Evolutionary conservation across 2,329 filamentous ascomycete species (phyloP), one percentile per base, ranked within the genome.

Genomic region (Metarhizium brunneum): DNA sequence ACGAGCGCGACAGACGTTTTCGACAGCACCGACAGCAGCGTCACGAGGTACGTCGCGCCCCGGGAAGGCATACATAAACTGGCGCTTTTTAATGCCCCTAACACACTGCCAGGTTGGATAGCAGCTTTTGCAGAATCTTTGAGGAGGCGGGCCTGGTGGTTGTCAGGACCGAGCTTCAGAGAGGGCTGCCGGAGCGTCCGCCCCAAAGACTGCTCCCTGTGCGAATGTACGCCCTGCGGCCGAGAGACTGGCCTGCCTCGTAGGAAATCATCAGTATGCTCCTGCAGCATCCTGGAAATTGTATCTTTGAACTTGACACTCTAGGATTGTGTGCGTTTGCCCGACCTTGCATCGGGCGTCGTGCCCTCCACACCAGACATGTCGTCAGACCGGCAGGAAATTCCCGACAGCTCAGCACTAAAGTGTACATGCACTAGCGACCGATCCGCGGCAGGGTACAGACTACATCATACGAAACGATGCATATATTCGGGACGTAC

Each of bases 1-100:
- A 77, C 73, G 60, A 79, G 69, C 35, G 72, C 71, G 0, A 67
- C 73, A 36, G 90, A 96, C 67, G 72, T 87, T 25, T 95, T 86
- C 66, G 90, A 95, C 66, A 81, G 84, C 6, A 66, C 78, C 57
- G 90, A 96, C 65, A 89, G 83, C 63, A 87, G 84, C 63, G 86
- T 96, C 2, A 95, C 89, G 2, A 80, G 80, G 81, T 82, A 60
- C 54, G 68, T 67, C 16, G 8, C 16, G 8, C 2, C 42, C 16
- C 4, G 25, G 25, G 25, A 4, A 25, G 25, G 1, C 1, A 25
- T 25, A 4, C 0, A 0, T 25, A 1, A 25, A 25, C 25, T 25
- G 25, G 25, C 2, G 11, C 47, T 38, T 14, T 42, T 47, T 7
- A 14, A 40, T 13, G n/a, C 18, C 42, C 1, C 53, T 61, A 16